Percentiles rank a stretch among this genome's conserved stretches.
Conservation (phyloP, 2,329 filamentous ascomycete species). For the Blastomyces silverae region DNA sequence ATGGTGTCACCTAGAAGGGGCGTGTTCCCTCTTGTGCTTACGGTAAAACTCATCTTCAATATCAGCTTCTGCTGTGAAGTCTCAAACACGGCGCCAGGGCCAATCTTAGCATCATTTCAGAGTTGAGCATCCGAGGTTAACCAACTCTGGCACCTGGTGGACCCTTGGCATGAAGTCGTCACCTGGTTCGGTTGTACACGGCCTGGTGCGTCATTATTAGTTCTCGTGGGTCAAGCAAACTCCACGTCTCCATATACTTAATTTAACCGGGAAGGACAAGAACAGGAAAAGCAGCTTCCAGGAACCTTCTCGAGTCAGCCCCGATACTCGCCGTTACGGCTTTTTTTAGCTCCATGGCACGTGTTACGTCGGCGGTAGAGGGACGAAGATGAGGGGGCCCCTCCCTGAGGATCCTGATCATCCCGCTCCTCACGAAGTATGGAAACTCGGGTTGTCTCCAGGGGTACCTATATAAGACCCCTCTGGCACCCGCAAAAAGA, state of each 20-base stretch:
- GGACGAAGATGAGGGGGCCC: not conserved
- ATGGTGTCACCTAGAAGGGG: not conserved
- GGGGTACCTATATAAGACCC: not conserved
- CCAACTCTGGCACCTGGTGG: not conserved
- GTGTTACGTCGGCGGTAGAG: not conserved
- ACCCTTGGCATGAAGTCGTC: slow-evolving; percentile 5
- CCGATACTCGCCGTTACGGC: slow-evolving; percentile 6
- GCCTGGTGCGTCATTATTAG: not conserved
- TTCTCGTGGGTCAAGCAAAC: not conserved
- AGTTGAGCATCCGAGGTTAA: slow-evolving; percentile 10
- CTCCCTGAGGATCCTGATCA: not conserved
- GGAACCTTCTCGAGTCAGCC: not conserved
- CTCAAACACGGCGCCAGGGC: not conserved
- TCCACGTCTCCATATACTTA: not conserved
- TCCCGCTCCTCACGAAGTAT: not conserved
- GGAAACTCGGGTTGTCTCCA: not conserved
- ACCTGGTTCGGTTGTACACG: slow-evolving; percentile 10
- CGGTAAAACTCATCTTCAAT: not conserved
- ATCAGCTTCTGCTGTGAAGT: not conserved
- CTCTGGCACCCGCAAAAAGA: not conserved
- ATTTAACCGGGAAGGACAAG: not conserved
- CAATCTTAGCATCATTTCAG: not conserved
- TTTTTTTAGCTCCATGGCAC: slow-evolving; percentile 7
- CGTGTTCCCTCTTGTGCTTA: not conserved
- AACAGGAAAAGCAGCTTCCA: not conserved